phyloP scores from a whole-genome alignment of 495 filamentous ascomycete genomes.

The Penicillium soppii region DNA sequence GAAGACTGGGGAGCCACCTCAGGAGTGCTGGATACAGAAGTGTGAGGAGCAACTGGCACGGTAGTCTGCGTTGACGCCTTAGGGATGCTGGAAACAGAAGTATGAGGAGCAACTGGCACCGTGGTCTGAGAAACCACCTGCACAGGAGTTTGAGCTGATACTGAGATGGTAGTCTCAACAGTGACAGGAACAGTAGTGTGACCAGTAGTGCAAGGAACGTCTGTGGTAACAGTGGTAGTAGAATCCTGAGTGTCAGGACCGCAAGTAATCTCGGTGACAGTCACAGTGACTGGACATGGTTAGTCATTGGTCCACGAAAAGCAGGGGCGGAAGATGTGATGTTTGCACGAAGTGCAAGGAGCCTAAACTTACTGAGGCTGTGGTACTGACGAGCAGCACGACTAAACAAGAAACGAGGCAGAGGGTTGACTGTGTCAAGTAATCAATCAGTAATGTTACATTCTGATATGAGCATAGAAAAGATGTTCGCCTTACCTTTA shows the following conservation, averaged over 20 bases:
- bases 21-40: not conserved
- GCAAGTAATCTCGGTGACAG: conserved; percentile 6
- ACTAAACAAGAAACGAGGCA: not conserved
- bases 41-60: not conserved
- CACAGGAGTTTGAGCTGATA: not conserved
- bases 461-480: not conserved
- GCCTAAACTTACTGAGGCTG: not conserved
- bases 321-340: not conserved
- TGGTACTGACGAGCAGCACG: not conserved
- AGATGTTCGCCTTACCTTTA: not conserved
- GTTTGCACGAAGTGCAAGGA: not conserved
- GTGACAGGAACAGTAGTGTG: conserved; percentile 5
- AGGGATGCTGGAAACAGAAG: not conserved
- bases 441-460: not conserved
- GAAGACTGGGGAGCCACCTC: not conserved
- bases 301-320: not conserved
- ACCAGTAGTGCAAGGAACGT: not conserved
- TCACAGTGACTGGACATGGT: conserved; percentile 13
- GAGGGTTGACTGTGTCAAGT: not conserved
- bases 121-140: not conserved
- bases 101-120: not conserved
- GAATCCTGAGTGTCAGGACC: not conserved
- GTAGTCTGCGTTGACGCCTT: not conserved
- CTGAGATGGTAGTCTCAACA: not conserved
- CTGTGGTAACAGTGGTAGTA: conserved; percentile 3